These are phyloP conservation scores for Leishmania gerbilli DNA, from an alignment of 208 protist species.

Conservation along the genomic window DNA sequence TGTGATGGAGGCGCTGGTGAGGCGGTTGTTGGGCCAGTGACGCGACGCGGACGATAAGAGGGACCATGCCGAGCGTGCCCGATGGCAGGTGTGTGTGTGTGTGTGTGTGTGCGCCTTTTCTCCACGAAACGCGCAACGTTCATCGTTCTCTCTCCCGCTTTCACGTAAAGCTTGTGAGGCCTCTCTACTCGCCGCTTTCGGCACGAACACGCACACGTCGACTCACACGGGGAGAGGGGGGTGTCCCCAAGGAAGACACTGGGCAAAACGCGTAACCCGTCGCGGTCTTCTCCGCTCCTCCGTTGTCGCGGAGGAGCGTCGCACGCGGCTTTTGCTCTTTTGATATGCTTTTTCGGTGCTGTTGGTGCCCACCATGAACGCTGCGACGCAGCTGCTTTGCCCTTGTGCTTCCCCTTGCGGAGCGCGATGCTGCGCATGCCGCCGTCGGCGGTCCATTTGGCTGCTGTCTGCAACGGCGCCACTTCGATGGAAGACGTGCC, in stretches of 20 bases:
- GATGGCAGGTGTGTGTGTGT: neutral
- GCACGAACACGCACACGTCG: neutral
- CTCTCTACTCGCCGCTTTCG: neutral
- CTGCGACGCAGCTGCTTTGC: neutral
- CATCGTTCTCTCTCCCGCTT: neutral
- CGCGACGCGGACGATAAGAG: neutral
- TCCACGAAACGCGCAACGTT: too few relatives aligned
- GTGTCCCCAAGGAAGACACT: neutral
- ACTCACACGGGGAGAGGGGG: neutral
- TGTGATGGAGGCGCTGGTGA: constrained; percentile 29
- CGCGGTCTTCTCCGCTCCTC: neutral
- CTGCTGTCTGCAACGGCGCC: neutral
- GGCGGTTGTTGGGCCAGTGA: constrained; percentile 19
- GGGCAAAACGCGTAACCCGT: neutral
- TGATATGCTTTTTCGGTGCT: neutral
- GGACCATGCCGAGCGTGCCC: neutral
- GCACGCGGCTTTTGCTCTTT: neutral
- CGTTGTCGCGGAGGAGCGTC: too few relatives aligned
- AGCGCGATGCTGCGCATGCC: neutral
- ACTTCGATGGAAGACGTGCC: neutral
- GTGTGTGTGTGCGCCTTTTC: neutral
- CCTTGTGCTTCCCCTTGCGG: neutral
- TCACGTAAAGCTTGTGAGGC: neutral
- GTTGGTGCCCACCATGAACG: neutral
- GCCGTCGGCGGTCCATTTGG: neutral